These are phyloP conservation scores for Elsinoe batatas DNA, from an alignment of 2,329 filamentous ascomycete species.

Conservation along the genomic window DNA sequence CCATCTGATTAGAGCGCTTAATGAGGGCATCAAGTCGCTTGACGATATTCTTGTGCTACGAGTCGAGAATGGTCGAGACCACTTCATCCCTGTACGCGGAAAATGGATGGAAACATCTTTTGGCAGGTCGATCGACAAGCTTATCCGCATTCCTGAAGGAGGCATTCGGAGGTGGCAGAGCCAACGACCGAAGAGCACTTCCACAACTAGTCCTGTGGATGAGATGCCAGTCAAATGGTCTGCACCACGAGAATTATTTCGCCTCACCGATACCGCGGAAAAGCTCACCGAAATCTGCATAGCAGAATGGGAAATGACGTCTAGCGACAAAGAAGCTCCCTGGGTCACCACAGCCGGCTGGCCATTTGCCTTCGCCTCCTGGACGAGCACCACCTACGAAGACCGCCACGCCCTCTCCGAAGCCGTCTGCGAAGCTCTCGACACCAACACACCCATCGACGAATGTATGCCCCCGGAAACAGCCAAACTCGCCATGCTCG, in stretches of 20 bases:
- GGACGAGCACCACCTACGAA: conserved; percentile 33
- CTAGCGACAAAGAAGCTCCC: conserved; percentile 34
- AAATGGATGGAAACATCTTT: conserved; percentile 75
- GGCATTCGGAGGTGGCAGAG: conserved; percentile 62
- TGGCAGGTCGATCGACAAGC: conserved; percentile 74
- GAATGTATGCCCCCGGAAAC: conserved; percentile 54
- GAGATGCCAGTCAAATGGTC: conserved; percentile 55
- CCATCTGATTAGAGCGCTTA: conserved; percentile 57
- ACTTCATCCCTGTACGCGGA: conserved; percentile 76
- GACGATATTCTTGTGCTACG: conserved; percentile 85
- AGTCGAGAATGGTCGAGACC: conserved; percentile 73
- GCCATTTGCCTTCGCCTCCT: conserved; percentile 49
- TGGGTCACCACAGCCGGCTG: conserved; percentile 48
- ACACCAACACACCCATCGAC: conserved; percentile 55
- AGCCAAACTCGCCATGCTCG: conserved; percentile 57
- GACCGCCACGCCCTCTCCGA: conserved; percentile 37
- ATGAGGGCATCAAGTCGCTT: conserved; percentile 53
- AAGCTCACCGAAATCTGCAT: conserved; percentile 48
- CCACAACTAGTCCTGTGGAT: conserved; percentile 15
- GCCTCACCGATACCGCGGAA: conserved; percentile 72
- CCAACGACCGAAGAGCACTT: conserved; percentile 34
- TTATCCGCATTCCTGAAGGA: conserved; percentile 72
- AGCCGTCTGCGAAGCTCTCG: conserved; percentile 54
- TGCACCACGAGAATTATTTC: conserved; percentile 80
- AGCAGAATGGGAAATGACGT: conserved; percentile 54